Evolutionary conservation across 352 stramenopile species (phyloP), one percentile per base, ranked within the genome.

Genomic region (Pythium monospermum): DNA sequence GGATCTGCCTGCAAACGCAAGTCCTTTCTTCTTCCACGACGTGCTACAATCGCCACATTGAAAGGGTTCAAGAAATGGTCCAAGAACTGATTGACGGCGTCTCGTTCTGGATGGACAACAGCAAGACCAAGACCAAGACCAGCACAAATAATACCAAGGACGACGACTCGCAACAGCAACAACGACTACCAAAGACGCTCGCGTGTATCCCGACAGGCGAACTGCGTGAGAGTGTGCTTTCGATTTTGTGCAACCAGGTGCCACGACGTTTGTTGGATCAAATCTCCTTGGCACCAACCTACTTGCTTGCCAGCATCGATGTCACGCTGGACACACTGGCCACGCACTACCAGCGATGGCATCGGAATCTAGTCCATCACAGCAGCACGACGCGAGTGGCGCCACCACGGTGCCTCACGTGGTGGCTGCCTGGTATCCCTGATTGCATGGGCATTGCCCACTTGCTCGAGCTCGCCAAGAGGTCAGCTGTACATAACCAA

Each of bases 341-440:
- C 11, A n/a, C 57, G 12, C 39, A 57, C 37, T 51, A 59, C 26
- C 36, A 39, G 16, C 26, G 18, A 23, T 50, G 30, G 28, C 15
- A 49, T 22, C 22, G 22, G 11, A 45, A 59, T n/a, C 35, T 64
- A 1, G 10, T 47, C n/a, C n/a, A 16, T 19, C 32, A 12, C 33
- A 36, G 12, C 26, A 54, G 10, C 41, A 42, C 12, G 28, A 28
- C 13, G 6, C 21, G 37, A 22, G 27, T 13, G 4, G 37, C 40
- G 27, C 31, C 6, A 21, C n/a, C n/a, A 38, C 4, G 2, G 19
- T 41, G 30, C 7, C 3, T 40, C 19, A 21, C 41, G 30, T 65
- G 57, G 57, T 65, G 50, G 57, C 57, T 65, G 1, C 57, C 57
- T 3, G 45, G 43, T 0, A 3, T 65, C 13, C 45, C 43, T 0